phyloP scores from a whole-genome alignment of 768 basidiomycete genomes.

The Strobilomyces echinocephalus region DNA sequence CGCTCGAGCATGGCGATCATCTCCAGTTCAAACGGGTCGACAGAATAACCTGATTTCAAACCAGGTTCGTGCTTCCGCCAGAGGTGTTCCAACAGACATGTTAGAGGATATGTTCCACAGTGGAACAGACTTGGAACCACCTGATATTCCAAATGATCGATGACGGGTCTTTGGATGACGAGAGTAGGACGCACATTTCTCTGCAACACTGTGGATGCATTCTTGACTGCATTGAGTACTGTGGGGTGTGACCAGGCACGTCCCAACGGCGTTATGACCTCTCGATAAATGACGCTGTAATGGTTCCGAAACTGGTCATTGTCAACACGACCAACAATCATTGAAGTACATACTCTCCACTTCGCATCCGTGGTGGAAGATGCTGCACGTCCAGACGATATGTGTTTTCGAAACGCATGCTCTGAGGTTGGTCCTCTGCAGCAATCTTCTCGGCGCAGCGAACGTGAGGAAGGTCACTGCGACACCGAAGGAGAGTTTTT shows the following conservation, averaged over 20 bases:
- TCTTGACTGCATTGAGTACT: neutral
- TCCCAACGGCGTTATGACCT: neutral
- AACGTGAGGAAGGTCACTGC: neutral
- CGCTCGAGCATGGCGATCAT: neutral
- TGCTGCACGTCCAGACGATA: neutral
- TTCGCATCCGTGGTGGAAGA: neutral
- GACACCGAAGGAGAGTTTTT: neutral
- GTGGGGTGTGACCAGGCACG: neutral
- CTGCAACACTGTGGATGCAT: accelerated
- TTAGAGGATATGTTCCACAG: neutral
- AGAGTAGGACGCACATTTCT: neutral
- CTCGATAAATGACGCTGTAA: neutral
- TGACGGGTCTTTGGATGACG: no score
- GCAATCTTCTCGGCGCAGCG: neutral
- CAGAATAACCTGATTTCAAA: neutral
- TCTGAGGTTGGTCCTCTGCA: neutral
- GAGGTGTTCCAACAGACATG: neutral
- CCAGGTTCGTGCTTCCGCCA: neutral
- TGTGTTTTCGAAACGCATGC: neutral
- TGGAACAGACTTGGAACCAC: neutral
- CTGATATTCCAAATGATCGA: no score
- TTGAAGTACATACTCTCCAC: no score
- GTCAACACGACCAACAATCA: no score
- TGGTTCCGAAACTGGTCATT: no score
- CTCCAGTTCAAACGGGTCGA: slow-evolving; percentile 1